These are phyloP conservation scores for Monascus ruber DNA, from an alignment of 2,329 filamentous ascomycete species.

Conservation along the genomic window DNA sequence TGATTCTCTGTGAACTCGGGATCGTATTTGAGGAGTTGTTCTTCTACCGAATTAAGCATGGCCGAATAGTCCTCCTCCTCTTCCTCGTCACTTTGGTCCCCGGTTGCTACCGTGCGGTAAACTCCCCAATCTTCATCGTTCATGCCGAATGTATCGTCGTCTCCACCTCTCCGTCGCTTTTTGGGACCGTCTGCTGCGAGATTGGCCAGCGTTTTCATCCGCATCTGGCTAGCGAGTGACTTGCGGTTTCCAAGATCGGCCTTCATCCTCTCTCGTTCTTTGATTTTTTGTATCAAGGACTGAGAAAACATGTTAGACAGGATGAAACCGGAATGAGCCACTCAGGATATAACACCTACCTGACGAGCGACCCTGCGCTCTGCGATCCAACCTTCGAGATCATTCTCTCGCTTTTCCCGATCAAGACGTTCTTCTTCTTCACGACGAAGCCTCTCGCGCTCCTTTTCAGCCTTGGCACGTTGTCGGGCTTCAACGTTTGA, in stretches of 20 bases:
- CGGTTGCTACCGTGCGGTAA: constrained; percentile 82
- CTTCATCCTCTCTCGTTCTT: constrained; percentile 85
- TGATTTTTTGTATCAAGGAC: constrained; percentile 68
- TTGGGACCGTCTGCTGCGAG: constrained; percentile 78
- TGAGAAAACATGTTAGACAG: constrained; percentile 24
- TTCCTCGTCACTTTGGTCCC: constrained; percentile 68
- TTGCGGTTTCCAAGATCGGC: constrained; percentile 94
- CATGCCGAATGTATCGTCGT: constrained; percentile 93
- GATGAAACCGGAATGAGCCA: not conserved
- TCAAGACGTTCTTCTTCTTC: constrained; percentile 78
- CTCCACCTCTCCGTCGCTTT: constrained; percentile 76
- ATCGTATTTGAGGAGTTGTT: constrained; percentile 76
- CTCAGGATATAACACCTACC: constrained; percentile 15
- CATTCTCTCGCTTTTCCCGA: constrained; percentile 67
- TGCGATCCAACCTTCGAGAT: constrained; percentile 77
- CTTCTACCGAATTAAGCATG: constrained; percentile 65
- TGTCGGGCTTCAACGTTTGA: constrained; percentile 87
- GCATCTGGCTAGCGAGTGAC: constrained; percentile 86
- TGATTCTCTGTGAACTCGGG: constrained; percentile 83
- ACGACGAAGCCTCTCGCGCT: constrained; percentile 73
- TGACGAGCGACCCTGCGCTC: constrained; percentile 65
- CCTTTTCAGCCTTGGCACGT: constrained; percentile 92
- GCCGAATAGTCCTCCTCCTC: constrained; percentile 79
- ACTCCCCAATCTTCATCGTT: constrained; percentile 98
- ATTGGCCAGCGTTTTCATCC: constrained; percentile 97